Conservation (phyloP, 305 asterid genomes). For the Fraxinus platypoda region DNA sequence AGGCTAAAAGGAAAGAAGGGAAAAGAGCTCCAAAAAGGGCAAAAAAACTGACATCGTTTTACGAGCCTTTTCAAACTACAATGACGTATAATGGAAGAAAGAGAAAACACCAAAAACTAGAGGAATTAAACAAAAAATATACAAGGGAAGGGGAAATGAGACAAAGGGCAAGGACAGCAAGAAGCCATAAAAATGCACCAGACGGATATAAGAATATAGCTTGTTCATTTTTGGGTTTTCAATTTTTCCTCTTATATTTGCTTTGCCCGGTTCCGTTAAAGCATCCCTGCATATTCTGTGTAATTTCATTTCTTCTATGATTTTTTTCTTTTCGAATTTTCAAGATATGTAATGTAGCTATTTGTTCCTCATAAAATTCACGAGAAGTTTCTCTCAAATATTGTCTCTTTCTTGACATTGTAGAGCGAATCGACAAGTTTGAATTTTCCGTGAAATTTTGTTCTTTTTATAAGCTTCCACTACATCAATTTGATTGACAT, state of each 20-base stretch:
- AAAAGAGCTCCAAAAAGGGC: constrained; percentile 18
- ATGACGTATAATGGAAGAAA: constrained; percentile 25
- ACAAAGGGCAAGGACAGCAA: constrained; percentile 23
- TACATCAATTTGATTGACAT: too few species aligned
- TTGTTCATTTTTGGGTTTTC: constrained; percentile 19
- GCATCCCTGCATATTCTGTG: background rate
- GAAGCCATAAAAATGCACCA: constrained; percentile 24
- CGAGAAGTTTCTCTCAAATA: background rate
- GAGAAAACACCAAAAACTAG: background rate
- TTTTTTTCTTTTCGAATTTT: background rate
- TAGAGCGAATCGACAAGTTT: too few species aligned
- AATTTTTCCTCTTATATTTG: background rate
- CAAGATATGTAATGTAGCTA: background rate
- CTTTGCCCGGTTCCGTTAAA: background rate
- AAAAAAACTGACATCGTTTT: background rate
- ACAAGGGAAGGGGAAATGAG: background rate
- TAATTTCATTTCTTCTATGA: background rate
- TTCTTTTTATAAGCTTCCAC: too few species aligned
- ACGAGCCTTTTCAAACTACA: background rate
- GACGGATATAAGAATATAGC: constrained; percentile 31
- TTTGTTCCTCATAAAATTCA: background rate
- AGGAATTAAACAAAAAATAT: background rate
- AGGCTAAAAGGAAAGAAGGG: constrained; percentile 6
- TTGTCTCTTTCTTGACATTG: background rate
- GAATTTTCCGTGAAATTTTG: too few species aligned